Base-by-base conservation (phyloP, 306 rosid species). In the Vigna reflexopilosa region DNA sequence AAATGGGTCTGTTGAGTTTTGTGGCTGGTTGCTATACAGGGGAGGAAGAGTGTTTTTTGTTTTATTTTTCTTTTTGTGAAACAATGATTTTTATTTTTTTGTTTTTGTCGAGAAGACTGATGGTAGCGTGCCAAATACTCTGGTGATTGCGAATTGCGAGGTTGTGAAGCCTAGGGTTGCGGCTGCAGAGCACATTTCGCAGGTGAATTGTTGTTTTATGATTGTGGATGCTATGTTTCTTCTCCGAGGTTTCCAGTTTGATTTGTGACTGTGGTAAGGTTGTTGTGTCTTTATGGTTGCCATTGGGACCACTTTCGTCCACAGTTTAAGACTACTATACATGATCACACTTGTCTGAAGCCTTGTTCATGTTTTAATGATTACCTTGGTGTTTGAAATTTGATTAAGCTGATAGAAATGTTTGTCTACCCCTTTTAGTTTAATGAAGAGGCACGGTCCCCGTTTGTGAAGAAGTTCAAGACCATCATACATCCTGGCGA, bases 401-500 rank as follows among this genome's bases (percentile, higher is more conserved):
- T 68, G 14, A 30, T 70, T 68, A 52, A 76, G 67, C 70, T 32
- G 78, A 67, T 70, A 51, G 9, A 12, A 48, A 14, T 38, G 12
- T 3, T 52, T 15, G 38, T 72, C 72, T 34, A 5, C 66, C n/a
- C 3, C 26, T 88, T 85, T 59, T 86, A 96, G 99, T 96, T 96
- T 85, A 96, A 96, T 72, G 99, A 96, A 72, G 99, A 96, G 84
- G 96, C 99, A 1, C 99, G 99, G 20, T 96, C 99, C 4, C 99
- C 99, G 9, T 96, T 96, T 85, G 99, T 96, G 16, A 96, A 91
- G 97, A 96, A 96, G 94, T 96, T 85, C 90, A 96, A 96, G 87
- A 96, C 99, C 70, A 93, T 96, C 86, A 93, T 96, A 76, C 99
- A 96, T 81, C 99, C 99, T 0, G 99, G 99, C 75, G 99, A 96